phyloP scores from a whole-genome alignment of 225 moss, liverwort and hornwort species.

The Polytrichum formosum region DNA sequence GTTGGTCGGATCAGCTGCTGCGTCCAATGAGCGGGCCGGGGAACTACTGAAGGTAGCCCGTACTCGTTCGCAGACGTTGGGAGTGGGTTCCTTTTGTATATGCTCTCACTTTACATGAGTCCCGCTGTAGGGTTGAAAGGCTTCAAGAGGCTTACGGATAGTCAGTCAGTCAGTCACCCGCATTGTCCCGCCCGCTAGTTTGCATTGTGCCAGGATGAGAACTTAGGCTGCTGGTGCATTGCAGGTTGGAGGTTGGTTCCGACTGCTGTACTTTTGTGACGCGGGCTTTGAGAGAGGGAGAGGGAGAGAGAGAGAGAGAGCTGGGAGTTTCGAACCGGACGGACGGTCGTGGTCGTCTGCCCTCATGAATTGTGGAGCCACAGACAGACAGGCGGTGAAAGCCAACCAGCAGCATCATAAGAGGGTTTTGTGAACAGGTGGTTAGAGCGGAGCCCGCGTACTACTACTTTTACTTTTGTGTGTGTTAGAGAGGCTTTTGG shows the following conservation, averaged over 20 bases:
- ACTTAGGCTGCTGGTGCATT: slow-evolving; percentile 8
- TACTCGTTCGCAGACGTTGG: background rate
- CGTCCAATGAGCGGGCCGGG: background rate
- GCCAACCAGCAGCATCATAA: background rate
- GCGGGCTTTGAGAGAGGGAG: background rate
- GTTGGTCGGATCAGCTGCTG: slow-evolving; percentile 1
- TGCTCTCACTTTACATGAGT: slow-evolving; percentile 4
- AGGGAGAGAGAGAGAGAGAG: no score
- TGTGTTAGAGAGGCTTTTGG: background rate
- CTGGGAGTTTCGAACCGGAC: background rate
- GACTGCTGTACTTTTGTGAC: slow-evolving; percentile 13
- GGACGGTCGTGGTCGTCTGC: background rate
- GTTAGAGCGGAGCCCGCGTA: background rate
- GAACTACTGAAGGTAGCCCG: background rate
- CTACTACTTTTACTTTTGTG: background rate
- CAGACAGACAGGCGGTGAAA: background rate
- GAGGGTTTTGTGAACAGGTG: slow-evolving; percentile 8
- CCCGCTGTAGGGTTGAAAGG: background rate
- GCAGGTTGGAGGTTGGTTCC: slow-evolving; percentile 31
- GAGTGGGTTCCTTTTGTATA: slow-evolving; percentile 1
- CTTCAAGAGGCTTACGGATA: no score
- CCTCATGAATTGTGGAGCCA: slow-evolving; percentile 8
- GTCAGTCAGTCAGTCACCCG: slow-evolving; percentile 6
- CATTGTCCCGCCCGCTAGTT: slow-evolving; percentile 10
- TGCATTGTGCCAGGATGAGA: slow-evolving; percentile 17